Evolutionary conservation across 164 flowering plant species (phyloP).

Genomic region (Stephania yunnanensis): DNA sequence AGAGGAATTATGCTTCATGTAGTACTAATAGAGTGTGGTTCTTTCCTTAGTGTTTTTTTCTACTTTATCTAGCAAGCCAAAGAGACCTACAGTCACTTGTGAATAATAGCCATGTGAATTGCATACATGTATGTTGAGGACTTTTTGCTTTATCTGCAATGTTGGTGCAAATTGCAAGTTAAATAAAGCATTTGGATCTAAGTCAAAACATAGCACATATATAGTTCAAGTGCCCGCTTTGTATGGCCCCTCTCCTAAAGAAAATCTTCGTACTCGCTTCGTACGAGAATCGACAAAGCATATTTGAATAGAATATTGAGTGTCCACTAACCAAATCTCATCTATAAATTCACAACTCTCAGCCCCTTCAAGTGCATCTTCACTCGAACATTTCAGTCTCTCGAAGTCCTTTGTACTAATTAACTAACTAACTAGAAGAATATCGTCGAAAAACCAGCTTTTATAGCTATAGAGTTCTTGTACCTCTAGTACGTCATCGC

Average conservation of each 20-base stretch:
- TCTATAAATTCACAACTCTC: neutral
- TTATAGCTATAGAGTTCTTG: neutral
- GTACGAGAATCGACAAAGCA: neutral
- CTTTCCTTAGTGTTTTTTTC: too few species aligned
- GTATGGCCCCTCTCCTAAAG: neutral
- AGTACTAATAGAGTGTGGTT: neutral
- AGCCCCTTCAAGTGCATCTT: neutral
- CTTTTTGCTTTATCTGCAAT: neutral
- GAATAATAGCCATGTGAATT: neutral
- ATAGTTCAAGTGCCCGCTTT: conserved; percentile 13
- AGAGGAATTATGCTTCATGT: neutral
- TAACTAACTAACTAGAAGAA: neutral
- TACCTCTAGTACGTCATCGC: neutral
- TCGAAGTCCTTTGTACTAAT: neutral
- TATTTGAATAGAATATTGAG: neutral
- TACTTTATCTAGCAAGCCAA: too few species aligned
- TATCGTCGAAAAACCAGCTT: neutral
- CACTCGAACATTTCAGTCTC: neutral
- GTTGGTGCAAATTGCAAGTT: neutral
- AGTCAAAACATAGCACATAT: conserved; percentile 8
- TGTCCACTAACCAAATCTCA: neutral
- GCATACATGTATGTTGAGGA: neutral
- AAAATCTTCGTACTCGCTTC: neutral
- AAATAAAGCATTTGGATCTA: conserved; percentile 8
- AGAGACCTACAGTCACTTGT: neutral